These are phyloP conservation scores for Suaeda aralocaspica DNA, from an alignment of 148 eudicot genomes.

Conservation along the genomic window DNA sequence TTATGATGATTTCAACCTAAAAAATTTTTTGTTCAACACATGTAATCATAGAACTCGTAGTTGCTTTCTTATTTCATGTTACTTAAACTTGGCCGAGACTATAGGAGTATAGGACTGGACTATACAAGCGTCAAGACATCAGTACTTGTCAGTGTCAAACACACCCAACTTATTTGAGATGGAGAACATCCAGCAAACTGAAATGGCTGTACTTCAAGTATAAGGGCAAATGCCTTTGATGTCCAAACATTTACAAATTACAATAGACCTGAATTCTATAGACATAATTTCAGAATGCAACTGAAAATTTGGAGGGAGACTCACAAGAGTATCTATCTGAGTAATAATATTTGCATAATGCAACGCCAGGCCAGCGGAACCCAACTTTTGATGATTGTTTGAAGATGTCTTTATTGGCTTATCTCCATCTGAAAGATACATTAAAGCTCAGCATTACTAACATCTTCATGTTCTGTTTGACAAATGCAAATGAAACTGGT, in stretches of 20 bases:
- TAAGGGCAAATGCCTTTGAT: constrained; percentile 3
- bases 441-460: constrained; percentile 2
- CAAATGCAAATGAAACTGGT: neutral
- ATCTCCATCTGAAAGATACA: constrained; percentile 52
- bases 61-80: no score
- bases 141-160: no score
- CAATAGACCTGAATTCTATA: neutral
- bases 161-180: neutral
- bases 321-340: constrained; percentile 91
- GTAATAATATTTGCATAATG: constrained; percentile 92
- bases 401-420: constrained; percentile 44
- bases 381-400: constrained; percentile 57
- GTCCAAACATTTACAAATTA: neutral
- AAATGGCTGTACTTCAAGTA: neutral
- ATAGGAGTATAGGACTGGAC: no score
- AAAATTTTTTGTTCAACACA: no score
- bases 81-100: no score
- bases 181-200: neutral
- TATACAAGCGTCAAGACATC: no score
- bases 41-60: no score
- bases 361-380: constrained; percentile 89
- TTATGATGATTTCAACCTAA: neutral
- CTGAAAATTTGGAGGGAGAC: constrained; percentile 14
- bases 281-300: neutral
- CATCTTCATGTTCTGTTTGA: neutral